Percentiles rank a stretch among this genome's conserved stretches.
Evolutionary conservation across 1,284 basidiomycete genomes (phyloP).

Genomic region (Tylopilus sp.): DNA sequence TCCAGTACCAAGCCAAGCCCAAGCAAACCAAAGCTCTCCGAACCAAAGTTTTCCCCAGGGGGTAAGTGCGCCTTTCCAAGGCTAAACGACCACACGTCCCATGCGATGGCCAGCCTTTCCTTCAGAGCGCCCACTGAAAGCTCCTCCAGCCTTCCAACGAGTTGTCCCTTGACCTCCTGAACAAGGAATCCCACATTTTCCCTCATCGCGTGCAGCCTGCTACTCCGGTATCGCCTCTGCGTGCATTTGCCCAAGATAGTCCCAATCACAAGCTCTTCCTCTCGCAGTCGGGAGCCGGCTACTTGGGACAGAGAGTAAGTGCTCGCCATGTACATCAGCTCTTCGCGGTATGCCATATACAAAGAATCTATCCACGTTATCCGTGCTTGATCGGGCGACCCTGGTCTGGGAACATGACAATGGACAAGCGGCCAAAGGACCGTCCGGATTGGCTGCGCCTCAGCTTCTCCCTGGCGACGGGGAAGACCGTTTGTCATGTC

Average conservation of each 20-base stretch:
- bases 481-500: not conserved
- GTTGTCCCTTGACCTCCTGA: constrained; percentile 1
- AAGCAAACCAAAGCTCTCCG: constrained; percentile 64
- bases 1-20: constrained; percentile 56
- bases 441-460: not conserved
- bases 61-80: not conserved
- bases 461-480: not conserved
- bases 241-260: constrained; percentile 1
- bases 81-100: constrained; percentile 4
- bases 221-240: constrained; percentile 1
- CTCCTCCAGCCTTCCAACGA: constrained; percentile 4
- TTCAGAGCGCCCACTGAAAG: not conserved
- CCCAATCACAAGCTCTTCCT: constrained; percentile 8
- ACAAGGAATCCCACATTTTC: constrained; percentile 8
- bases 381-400: not conserved
- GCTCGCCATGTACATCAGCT: constrained; percentile 6
- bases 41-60: constrained; percentile 40
- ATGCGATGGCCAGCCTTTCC: constrained; percentile 1
- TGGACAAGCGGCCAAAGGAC: not conserved
- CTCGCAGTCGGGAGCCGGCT: constrained; percentile 1
- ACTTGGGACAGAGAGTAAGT: constrained; percentile 3
- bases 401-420: not conserved
- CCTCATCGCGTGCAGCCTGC: constrained; percentile 1
- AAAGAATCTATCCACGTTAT: not conserved
- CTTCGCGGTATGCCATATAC: constrained; percentile 6